Conservation (phyloP, 352 stramenopile species). For the Phytopythium kandeliae region DNA sequence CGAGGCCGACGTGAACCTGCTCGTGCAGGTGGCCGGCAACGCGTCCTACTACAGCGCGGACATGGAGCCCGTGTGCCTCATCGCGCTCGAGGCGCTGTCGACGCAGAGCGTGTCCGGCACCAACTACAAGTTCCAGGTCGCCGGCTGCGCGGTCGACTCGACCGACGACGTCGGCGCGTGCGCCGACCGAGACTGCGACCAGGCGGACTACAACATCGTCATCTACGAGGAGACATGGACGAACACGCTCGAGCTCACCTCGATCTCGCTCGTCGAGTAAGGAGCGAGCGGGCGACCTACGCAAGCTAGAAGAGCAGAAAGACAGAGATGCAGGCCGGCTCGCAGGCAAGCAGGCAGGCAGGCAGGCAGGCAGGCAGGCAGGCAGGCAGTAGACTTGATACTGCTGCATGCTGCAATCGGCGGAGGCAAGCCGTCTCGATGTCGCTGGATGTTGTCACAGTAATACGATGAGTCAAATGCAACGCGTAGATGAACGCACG, state of each 20-base stretch:
- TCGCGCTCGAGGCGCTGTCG: slow-evolving; percentile 26
- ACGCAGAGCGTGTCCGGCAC: slow-evolving; percentile 44
- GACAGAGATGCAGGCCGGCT: too few relatives aligned
- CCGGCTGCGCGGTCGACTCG: slow-evolving; percentile 31
- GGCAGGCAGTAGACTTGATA: background rate
- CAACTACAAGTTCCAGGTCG: slow-evolving; percentile 57
- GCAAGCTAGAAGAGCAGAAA: too few relatives aligned
- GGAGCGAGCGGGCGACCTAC: background rate
- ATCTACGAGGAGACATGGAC: slow-evolving; percentile 34
- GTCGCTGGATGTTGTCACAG: slow-evolving; percentile 3
- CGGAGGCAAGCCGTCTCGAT: background rate
- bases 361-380: too few relatives aligned
- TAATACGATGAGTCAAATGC: background rate
- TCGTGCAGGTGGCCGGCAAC: slow-evolving; percentile 29
- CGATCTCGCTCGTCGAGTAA: slow-evolving; percentile 23
- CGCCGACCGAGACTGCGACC: slow-evolving; percentile 29
- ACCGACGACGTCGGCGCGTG: slow-evolving; percentile 33
- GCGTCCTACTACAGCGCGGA: slow-evolving; percentile 21
- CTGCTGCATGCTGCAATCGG: background rate
- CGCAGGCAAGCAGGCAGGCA: too few relatives aligned
- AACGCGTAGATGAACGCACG: background rate
- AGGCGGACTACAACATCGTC: slow-evolving; percentile 27
- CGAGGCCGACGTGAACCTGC: slow-evolving; percentile 17
- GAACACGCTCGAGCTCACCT: slow-evolving; percentile 30
- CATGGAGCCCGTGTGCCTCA: slow-evolving; percentile 32